phyloP scores from a whole-genome alignment of 345 rosid genomes.

The Eucalyptus curtisii region DNA sequence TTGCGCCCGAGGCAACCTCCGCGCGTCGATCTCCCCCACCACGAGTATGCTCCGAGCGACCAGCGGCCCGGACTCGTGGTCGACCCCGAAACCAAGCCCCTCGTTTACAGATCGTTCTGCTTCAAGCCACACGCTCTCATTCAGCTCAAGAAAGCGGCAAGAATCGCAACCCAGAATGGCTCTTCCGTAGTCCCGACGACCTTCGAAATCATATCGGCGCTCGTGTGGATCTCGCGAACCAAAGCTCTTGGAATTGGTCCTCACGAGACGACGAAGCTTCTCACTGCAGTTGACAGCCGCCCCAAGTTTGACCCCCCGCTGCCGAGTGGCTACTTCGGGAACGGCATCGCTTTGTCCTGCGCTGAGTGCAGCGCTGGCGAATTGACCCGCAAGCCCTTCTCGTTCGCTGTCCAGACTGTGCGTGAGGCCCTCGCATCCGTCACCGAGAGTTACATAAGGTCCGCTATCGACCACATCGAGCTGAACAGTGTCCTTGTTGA shows the following conservation, averaged over 20 bases:
- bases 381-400: not conserved
- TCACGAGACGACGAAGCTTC: not conserved
- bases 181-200: not conserved
- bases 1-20: not conserved
- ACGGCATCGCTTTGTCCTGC: not conserved
- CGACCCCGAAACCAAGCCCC: not conserved
- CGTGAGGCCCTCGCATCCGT: not conserved
- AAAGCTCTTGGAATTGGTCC: not conserved
- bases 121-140: not conserved
- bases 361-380: not conserved
- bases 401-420: not conserved
- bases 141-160: not conserved
- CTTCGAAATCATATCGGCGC: not conserved
- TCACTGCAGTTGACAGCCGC: not conserved
- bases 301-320: not conserved
- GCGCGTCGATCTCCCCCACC: not conserved
- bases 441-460: not conserved
- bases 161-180: not conserved
- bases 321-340: not conserved
- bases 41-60: not conserved
- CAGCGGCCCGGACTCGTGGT: accelerated
- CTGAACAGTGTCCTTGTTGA: not conserved
- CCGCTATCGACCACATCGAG: not conserved
- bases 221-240: not conserved
- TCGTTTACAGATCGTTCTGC: not conserved